phyloP scores from a whole-genome alignment of 176 grass and related monocot species.

The Cenchrus americanus region DNA sequence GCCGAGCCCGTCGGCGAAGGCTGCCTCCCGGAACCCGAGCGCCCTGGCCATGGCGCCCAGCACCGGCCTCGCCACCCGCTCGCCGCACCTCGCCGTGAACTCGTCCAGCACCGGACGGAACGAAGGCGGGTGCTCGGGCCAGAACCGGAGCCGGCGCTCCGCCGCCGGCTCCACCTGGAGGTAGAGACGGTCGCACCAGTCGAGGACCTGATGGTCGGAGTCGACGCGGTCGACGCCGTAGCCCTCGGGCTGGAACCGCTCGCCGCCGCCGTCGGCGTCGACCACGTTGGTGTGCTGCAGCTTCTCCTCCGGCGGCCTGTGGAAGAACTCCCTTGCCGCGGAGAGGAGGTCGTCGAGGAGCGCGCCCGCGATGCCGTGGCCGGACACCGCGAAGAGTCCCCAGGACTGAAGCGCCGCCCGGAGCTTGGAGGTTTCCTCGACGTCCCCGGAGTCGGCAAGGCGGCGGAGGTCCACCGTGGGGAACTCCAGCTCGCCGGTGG shows the following conservation, averaged over 20 bases:
- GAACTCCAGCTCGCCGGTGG: background rate
- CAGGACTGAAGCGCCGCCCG: constrained; percentile 47
- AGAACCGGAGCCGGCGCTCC: constrained; percentile 36
- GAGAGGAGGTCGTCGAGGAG: constrained; percentile 48
- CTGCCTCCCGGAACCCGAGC: constrained; percentile 40
- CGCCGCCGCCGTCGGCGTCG: background rate
- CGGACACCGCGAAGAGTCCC: constrained; percentile 59
- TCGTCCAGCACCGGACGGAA: constrained; percentile 46
- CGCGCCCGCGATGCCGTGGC: constrained; percentile 31
- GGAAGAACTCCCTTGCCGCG: constrained; percentile 57
- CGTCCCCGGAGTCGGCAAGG: constrained; percentile 32
- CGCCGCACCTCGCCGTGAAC: constrained; percentile 17
- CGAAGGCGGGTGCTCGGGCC: constrained; percentile 31
- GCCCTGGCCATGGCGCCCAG: constrained; percentile 36
- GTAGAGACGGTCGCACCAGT: constrained; percentile 59
- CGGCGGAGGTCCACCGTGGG: constrained; percentile 58
- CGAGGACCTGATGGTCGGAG: constrained; percentile 48
- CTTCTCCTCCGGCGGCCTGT: constrained; percentile 50
- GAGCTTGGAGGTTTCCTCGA: constrained; percentile 51
- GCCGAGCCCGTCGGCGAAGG: constrained; percentile 36
- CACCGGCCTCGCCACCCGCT: constrained; percentile 24
- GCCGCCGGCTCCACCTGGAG: constrained; percentile 48
- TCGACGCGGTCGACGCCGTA: constrained; percentile 61
- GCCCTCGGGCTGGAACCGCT: constrained; percentile 49
- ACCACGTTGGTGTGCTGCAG: constrained; percentile 44